phyloP scores from a whole-genome alignment of 805 yeast genomes.

The Saturnispora hagleri region DNA sequence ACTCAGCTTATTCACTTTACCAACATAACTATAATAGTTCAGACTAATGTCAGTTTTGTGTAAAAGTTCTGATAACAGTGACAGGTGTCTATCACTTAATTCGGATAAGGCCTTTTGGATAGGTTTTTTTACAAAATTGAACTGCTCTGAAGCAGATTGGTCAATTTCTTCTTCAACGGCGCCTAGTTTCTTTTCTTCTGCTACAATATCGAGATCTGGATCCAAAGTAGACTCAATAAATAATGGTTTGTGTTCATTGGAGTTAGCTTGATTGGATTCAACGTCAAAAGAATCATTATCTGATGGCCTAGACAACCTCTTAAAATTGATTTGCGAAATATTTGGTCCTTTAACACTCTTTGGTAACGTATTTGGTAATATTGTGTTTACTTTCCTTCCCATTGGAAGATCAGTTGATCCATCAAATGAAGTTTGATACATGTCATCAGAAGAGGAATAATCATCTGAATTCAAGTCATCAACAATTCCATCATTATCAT shows the following conservation, averaged over 20 bases:
- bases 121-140: background rate
- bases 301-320: constrained; percentile 11
- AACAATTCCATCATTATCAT: constrained; percentile 6
- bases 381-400: background rate
- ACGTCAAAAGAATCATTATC: background rate
- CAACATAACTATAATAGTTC: constrained; percentile 27
- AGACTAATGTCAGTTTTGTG: constrained; percentile 37
- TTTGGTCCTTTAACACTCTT: constrained; percentile 7
- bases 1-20: constrained; percentile 7
- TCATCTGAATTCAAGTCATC: constrained; percentile 24
- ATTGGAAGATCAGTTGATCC: background rate
- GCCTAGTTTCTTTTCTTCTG: background rate
- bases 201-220: background rate
- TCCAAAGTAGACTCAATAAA: background rate
- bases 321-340: constrained; percentile 16
- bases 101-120: background rate
- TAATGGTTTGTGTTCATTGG: background rate
- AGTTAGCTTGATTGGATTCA: background rate
- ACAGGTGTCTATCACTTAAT: background rate
- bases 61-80: background rate
- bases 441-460: constrained; percentile 18
- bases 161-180: background rate
- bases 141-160: background rate
- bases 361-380: background rate
- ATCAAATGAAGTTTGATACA: constrained; percentile 7